Conservation (phyloP, 768 basidiomycete species). For the Boletus rufocinnamomeus region DNA sequence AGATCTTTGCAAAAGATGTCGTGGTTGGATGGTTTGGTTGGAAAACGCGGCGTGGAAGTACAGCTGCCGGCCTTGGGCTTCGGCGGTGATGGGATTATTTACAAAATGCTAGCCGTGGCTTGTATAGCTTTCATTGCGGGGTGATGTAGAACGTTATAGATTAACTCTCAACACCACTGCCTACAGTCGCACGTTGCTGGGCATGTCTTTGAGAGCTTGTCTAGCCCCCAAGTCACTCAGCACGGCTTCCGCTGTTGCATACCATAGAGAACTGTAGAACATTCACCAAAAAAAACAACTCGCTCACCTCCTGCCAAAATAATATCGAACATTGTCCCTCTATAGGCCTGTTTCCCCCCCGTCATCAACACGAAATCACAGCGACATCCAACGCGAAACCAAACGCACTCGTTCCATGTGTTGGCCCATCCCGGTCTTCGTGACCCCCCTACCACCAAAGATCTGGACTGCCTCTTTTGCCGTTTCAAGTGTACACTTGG, state of each 20-base stretch:
- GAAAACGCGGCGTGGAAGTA: conserved; percentile 33
- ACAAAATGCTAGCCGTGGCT: background rate
- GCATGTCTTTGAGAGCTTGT: conserved; percentile 59
- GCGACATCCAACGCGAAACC: conserved; percentile 19
- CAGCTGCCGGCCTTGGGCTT: conserved; percentile 29
- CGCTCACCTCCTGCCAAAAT: conserved; percentile 28
- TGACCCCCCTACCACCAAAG: conserved; percentile 80
- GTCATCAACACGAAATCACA: background rate
- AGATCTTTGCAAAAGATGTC: conserved; percentile 86
- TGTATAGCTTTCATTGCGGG: background rate
- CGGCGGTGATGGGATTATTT: conserved; percentile 15
- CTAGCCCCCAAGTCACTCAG: conserved; percentile 61
- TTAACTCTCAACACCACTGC: background rate
- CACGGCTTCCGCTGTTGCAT: conserved; percentile 51
- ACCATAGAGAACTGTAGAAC: background rate
- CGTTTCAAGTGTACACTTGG: conserved; percentile 34
- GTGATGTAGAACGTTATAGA: background rate
- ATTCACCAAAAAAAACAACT: background rate
- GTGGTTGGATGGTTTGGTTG: conserved; percentile 55
- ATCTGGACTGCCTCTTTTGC: background rate
- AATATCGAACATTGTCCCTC: conserved; percentile 23
- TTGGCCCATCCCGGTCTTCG: conserved; percentile 78
- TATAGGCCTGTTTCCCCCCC: conserved; percentile 19
- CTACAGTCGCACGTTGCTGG: conserved; percentile 49
- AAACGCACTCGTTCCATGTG: conserved; percentile 70